Conservation (phyloP, 768 basidiomycete species). For the Mycena chlorophos region DNA sequence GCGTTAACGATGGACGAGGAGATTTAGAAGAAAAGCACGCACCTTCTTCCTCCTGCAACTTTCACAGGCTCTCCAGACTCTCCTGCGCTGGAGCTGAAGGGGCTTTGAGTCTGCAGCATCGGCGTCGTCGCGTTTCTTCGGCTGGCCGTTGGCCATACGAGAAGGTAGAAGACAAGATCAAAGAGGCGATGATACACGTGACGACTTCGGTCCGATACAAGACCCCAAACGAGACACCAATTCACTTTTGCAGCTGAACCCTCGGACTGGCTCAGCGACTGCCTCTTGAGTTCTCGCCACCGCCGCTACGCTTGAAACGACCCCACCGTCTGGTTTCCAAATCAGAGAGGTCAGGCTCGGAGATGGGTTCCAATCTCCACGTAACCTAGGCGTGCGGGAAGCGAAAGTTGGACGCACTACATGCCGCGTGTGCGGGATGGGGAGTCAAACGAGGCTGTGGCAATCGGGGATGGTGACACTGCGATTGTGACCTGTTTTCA, state of each 20-base stretch:
- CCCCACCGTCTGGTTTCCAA: too few species aligned
- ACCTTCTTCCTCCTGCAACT: conserved; percentile 83
- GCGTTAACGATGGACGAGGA: not conserved
- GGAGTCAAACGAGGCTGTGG: too few species aligned
- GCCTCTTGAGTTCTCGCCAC: too few species aligned
- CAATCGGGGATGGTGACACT: too few species aligned
- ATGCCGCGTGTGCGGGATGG: too few species aligned
- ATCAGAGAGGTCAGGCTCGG: too few species aligned
- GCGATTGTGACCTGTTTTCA: too few species aligned
- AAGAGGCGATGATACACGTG: not conserved
- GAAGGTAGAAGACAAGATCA: conserved; percentile 27
- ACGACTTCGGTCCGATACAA: not conserved
- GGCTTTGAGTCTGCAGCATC: conserved; percentile 67
- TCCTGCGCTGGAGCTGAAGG: conserved; percentile 71
- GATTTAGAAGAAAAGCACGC: not conserved
- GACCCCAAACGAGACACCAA: not conserved
- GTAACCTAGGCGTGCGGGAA: too few species aligned
- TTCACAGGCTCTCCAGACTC: conserved; percentile 91
- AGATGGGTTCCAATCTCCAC: too few species aligned
- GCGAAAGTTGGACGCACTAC: too few species aligned
- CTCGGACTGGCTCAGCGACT: too few species aligned
- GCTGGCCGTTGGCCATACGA: conserved; percentile 15
- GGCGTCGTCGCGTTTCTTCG: conserved; percentile 74
- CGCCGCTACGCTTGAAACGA: too few species aligned
- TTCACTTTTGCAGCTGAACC: not conserved